Evolutionary conservation across 2,329 filamentous ascomycete species (phyloP).

Genomic region (Ascochyta lentis): DNA sequence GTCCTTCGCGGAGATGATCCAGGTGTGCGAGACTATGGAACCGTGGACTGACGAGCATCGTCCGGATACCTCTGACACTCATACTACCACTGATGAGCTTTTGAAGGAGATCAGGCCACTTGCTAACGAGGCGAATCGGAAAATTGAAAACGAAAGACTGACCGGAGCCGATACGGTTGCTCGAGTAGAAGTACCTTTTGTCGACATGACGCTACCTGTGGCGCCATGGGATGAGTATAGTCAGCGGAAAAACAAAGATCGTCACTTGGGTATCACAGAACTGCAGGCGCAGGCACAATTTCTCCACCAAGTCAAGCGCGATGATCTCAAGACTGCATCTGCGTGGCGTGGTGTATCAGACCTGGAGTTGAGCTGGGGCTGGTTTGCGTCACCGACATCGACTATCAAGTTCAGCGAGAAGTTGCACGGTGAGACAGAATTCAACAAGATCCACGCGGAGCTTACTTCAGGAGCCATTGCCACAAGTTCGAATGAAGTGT

Average conservation of each 20-base stretch:
- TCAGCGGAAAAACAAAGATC: slow-evolving; percentile 14
- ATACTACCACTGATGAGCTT: slow-evolving; percentile 43
- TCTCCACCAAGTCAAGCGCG: slow-evolving; percentile 45
- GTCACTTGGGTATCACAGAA: slow-evolving; percentile 25
- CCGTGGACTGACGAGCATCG: slow-evolving; percentile 33
- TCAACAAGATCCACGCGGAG: slow-evolving; percentile 46
- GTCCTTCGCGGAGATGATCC: slow-evolving; percentile 47
- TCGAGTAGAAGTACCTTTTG: slow-evolving; percentile 56
- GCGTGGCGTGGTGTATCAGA: slow-evolving; percentile 53
- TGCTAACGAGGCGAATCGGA: slow-evolving; percentile 45
- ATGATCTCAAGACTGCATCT: slow-evolving; percentile 34
- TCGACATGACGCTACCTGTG: slow-evolving; percentile 53
- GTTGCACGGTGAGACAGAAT: slow-evolving; percentile 50
- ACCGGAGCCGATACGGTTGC: slow-evolving; percentile 56
- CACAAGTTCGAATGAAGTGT: slow-evolving; percentile 52
- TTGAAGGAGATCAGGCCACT: slow-evolving; percentile 46
- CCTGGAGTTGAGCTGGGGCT: slow-evolving; percentile 55
- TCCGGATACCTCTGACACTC: slow-evolving; percentile 13
- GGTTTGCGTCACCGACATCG: slow-evolving; percentile 54
- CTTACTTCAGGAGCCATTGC: slow-evolving; percentile 43
- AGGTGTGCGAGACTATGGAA: slow-evolving; percentile 43
- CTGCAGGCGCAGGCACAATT: slow-evolving; percentile 42
- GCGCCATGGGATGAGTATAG: slow-evolving; percentile 57
- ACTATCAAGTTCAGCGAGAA: slow-evolving; percentile 48
- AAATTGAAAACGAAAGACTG: slow-evolving; percentile 54